Evolutionary conservation across 352 stramenopile genomes (phyloP), one percentile per base, ranked within the genome.

Genomic region (Phytophthora pini): DNA sequence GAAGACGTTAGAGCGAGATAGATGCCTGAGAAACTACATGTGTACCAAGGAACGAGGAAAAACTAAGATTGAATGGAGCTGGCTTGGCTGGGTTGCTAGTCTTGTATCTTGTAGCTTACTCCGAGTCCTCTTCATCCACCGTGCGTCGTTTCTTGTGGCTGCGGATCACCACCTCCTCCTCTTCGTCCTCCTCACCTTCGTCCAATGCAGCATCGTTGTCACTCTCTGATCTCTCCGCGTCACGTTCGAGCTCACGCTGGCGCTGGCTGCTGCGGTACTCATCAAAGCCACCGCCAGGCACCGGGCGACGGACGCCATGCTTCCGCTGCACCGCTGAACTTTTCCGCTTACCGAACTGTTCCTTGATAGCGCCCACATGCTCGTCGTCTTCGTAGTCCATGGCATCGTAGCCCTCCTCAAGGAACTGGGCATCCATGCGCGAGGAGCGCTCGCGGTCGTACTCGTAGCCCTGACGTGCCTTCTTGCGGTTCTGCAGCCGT

Each of bases 331-430:
- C 56, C 7, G 55, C 53, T 27, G 66, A 62, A 20, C 68, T 68
- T 47, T 87, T 89, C 43, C 79, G 77, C 45, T 82, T 75, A 17
- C 87, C 85, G 47, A 87, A 95, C 58, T 94, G 84, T 41, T 95
- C 83, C 63, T 93, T 95, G 72, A 93, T 95, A 9, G 84, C 85
- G 3, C 80, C 87, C 3, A 95, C 82, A 59, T 93, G 88, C 38
- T 93, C 85, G 39, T 92, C 84, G 47, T 95, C 87, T 39, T 95
- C 87, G 57, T 95, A 93, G 13, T 95, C 87, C 49, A 76, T 76
- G 27, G 68, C 78, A 49, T 91, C 85, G 61, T 89, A 90, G 10
- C 84, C 86, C 40, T 94, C 83, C 58, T 95, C 86, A 1, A 95
- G 61, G 65, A 94, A 95, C n/a, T 77, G 78, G 32, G 84, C 83